Evolutionary conservation across 192 early-diverging fungal species (phyloP).

Genomic region (Linnemannia exigua): DNA sequence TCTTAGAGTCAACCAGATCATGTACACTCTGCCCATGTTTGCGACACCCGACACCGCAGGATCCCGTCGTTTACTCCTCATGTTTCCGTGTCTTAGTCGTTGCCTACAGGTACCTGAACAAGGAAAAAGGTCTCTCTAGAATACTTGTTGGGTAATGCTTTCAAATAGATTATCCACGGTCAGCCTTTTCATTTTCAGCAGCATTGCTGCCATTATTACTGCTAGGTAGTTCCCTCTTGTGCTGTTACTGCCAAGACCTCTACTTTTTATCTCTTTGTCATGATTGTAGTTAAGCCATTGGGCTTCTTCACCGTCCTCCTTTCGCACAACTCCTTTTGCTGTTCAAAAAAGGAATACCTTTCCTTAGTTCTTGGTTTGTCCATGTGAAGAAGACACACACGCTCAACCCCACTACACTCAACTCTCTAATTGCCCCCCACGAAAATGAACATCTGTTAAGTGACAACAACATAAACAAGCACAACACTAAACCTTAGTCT

Average conservation of each 20-base stretch:
- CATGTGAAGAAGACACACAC: not conserved
- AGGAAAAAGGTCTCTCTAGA: no score
- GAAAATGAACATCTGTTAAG: slow-evolving; percentile 3
- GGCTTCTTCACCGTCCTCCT: not conserved
- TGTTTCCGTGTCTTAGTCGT: not conserved
- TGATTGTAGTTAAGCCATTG: not conserved
- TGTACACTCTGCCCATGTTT: not conserved
- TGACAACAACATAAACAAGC: not conserved
- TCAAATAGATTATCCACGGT: not conserved
- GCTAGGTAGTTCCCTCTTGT: not conserved
- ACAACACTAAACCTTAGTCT: not conserved
- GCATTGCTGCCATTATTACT: no score
- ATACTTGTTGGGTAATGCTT: no score
- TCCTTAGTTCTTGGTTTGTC: not conserved
- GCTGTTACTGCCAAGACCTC: not conserved
- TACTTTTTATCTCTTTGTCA: not conserved
- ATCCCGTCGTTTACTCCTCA: not conserved
- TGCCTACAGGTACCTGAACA: no score
- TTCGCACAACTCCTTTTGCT: not conserved
- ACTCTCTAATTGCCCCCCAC: slow-evolving; percentile 6
- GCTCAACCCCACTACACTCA: not conserved
- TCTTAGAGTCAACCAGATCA: not conserved
- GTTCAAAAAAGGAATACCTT: not conserved
- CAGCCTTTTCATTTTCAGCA: not conserved
- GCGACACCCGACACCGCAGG: not conserved